phyloP scores from a whole-genome alignment of 2,329 filamentous ascomycete genomes.

The Fusarium sp. region DNA sequence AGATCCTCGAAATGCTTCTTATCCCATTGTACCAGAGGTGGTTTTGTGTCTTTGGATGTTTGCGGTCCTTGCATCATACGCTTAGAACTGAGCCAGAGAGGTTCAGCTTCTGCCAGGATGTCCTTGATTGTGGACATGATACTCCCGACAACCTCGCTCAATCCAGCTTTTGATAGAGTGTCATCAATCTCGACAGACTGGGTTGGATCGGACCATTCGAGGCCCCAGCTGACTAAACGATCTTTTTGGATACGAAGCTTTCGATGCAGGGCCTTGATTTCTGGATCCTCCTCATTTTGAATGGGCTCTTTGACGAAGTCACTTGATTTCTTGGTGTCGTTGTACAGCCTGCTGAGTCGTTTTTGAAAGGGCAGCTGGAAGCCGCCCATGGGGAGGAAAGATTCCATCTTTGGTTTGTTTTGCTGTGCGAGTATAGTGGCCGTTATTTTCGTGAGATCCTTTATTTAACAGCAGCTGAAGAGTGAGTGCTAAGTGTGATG shows the following conservation, averaged over 20 bases:
- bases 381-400: constrained; percentile 64
- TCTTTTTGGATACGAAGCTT: constrained; percentile 86
- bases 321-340: constrained; percentile 83
- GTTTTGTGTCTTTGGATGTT: constrained; percentile 66
- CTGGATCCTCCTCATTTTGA: constrained; percentile 74
- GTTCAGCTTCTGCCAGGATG: constrained; percentile 81
- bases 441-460: not conserved
- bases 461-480: not conserved
- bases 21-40: constrained; percentile 73
- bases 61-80: constrained; percentile 57
- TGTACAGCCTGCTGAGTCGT: constrained; percentile 79
- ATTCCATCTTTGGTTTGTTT: constrained; percentile 59
- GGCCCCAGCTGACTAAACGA: constrained; percentile 81
- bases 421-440: not conserved
- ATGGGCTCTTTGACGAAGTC: constrained; percentile 77
- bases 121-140: constrained; percentile 86
- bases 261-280: constrained; percentile 78
- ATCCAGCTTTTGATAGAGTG: constrained; percentile 77
- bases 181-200: constrained; percentile 79
- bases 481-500: constrained; percentile 16
- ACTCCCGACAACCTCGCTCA: constrained; percentile 82
- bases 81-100: constrained; percentile 75
- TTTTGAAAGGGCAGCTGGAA: constrained; percentile 71
- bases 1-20: constrained; percentile 81
- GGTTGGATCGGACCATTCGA: constrained; percentile 83